These are phyloP conservation scores for Monosporascus sp. DNA, from an alignment of 2,329 filamentous ascomycete species.

Conservation along the genomic window DNA sequence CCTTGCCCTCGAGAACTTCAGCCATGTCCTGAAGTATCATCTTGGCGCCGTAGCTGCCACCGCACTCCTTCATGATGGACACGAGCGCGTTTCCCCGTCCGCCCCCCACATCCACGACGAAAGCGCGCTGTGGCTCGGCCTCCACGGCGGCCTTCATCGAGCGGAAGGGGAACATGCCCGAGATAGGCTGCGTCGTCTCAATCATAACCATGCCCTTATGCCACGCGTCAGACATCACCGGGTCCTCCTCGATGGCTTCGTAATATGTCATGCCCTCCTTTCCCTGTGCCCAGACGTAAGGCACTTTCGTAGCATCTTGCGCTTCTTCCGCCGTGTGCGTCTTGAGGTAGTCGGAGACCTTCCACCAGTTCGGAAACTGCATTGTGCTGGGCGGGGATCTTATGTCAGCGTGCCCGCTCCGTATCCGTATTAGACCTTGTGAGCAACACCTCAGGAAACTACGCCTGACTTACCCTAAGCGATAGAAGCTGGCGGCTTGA, in stretches of 20 bases:
- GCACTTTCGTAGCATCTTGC: constrained; percentile 26
- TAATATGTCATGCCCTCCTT: constrained; percentile 31
- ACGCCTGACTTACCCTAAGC: constrained; percentile 2
- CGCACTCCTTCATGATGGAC: constrained; percentile 22
- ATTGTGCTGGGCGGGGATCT: too few relatives aligned
- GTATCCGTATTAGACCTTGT: too few relatives aligned
- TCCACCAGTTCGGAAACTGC: constrained; percentile 3
- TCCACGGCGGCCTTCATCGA: constrained; percentile 23
- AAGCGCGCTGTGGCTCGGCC: constrained; percentile 22
- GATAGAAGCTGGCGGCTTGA: neutral
- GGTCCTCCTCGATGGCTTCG: constrained; percentile 24
- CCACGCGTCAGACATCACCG: constrained; percentile 26
- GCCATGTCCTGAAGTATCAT: constrained; percentile 29
- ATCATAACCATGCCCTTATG: constrained; percentile 26
- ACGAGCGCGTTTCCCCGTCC: constrained; percentile 26
- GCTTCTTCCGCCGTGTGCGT: constrained; percentile 24
- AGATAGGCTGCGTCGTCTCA: constrained; percentile 27
- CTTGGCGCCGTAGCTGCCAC: constrained; percentile 17
- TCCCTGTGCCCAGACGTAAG: constrained; percentile 25
- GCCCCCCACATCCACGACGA: constrained; percentile 27
- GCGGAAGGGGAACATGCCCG: constrained; percentile 30
- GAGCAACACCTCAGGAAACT: too few relatives aligned
- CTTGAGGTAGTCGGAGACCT: constrained; percentile 23
- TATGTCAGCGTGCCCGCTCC: too few relatives aligned
- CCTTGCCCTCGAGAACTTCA: constrained; percentile 25